These are phyloP conservation scores for Gonapodya sp. DNA, from an alignment of 192 early-diverging fungal genomes.

Conservation along the genomic window DNA sequence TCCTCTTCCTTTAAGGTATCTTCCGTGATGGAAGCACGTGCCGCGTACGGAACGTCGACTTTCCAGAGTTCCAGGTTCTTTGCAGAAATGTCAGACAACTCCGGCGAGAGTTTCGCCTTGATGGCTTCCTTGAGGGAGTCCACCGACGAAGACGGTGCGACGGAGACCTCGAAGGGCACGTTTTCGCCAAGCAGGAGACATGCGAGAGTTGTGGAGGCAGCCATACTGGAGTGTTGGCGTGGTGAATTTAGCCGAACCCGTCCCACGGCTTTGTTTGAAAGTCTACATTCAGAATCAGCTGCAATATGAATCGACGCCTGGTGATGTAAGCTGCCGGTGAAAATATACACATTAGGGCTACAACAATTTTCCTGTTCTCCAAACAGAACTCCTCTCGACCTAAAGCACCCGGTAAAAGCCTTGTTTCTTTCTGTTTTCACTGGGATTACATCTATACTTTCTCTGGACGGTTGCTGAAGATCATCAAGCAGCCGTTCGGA, in stretches of 20 bases:
- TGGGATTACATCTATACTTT: neutral
- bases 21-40: constrained; percentile 3
- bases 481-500: neutral
- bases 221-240: neutral
- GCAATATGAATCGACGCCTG: neutral
- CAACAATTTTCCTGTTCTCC: neutral
- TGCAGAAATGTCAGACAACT: neutral
- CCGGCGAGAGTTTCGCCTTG: neutral
- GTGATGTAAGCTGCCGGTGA: constrained; percentile 1
- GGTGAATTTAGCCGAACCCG: neutral
- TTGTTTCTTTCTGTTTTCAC: neutral
- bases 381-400: neutral
- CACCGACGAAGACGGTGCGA: constrained; percentile 1
- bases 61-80: neutral
- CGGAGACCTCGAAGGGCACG: constrained; percentile 1
- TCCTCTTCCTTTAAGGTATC: constrained; percentile 1
- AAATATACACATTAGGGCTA: neutral
- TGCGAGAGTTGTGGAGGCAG: neutral
- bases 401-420: constrained; percentile 1
- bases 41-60: constrained; percentile 3
- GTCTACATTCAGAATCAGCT: neutral
- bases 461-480: constrained; percentile 3
- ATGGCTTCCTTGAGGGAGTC: constrained; percentile 3
- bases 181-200: constrained; percentile 3
- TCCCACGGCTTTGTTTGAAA: neutral